Evolutionary conservation across 2,329 filamentous ascomycete species (phyloP).

Genomic region (Xylaria sp.): DNA sequence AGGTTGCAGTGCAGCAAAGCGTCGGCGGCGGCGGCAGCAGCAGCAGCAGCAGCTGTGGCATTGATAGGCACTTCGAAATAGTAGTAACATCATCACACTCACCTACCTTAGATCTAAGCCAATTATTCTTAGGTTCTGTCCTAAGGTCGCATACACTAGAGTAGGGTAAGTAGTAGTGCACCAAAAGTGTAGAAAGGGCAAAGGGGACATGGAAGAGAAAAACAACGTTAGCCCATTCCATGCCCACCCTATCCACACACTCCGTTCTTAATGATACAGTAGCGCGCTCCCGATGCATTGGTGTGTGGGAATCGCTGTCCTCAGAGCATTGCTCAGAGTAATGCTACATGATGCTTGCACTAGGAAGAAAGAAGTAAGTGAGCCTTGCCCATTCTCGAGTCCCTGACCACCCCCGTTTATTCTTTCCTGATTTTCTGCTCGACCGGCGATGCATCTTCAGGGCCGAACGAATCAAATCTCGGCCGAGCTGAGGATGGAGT

Average conservation of each 20-base stretch:
- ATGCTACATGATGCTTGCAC: conserved; percentile 21
- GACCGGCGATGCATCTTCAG: conserved; percentile 27
- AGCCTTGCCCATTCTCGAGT: conserved; percentile 25
- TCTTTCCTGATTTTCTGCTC: conserved; percentile 33
- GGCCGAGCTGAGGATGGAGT: conserved; percentile 33
- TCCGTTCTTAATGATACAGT: conserved; percentile 39
- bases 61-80: conserved; percentile 12
- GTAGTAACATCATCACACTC: conserved; percentile 20
- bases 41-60: conserved; percentile 16
- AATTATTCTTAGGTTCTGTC: conserved; percentile 19
- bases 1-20: conserved; percentile 36
- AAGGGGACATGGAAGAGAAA: conserved; percentile 8
- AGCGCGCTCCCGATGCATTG: conserved; percentile 47
- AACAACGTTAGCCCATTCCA: conserved; percentile 8
- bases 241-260: conserved; percentile 18
- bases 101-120: conserved; percentile 11
- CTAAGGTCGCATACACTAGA: conserved; percentile 3
- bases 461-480: conserved; percentile 43
- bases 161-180: conserved; percentile 17
- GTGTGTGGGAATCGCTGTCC: conserved; percentile 43
- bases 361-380: neutral
- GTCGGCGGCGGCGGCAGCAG: conserved; percentile 12
- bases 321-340: conserved; percentile 10
- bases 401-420: conserved; percentile 27
- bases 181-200: conserved; percentile 26